Conservation (phyloP, 2,329 filamentous ascomycete genomes). For the Scedosporium boydii region DNA sequence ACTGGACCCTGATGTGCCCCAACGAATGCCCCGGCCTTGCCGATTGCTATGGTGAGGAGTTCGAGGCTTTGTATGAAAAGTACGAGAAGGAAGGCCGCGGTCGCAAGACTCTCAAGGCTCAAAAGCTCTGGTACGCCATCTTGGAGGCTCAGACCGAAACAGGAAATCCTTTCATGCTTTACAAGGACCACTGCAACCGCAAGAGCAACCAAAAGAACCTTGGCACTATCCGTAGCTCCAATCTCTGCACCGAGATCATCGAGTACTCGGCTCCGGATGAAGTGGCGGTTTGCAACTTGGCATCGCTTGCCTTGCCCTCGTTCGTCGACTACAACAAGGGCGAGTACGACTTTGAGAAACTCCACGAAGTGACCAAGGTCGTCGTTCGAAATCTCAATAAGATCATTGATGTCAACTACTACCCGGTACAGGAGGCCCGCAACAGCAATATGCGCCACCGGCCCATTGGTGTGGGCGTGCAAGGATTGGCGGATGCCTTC, state of each 20-base stretch:
- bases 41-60: conserved; percentile 95
- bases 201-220: conserved; percentile 99
- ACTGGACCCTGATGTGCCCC: conserved; percentile 98
- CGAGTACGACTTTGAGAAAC: conserved; percentile 89
- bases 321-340: conserved; percentile 81
- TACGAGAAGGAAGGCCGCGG: conserved; percentile 86
- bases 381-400: conserved; percentile 94
- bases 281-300: conserved; percentile 97
- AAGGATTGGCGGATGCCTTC: conserved; percentile 97
- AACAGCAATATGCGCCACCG: conserved; percentile 97
- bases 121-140: conserved; percentile 99
- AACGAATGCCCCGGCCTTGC: conserved; percentile 92
- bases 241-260: conserved; percentile 96
- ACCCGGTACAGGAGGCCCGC: conserved; percentile 86
- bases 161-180: conserved; percentile 98
- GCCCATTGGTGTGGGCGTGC: conserved; percentile 92
- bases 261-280: conserved; percentile 97
- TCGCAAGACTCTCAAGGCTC: conserved; percentile 85
- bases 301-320: conserved; percentile 82
- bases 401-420: conserved; percentile 97
- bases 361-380: conserved; percentile 88
- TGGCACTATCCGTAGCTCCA: conserved; percentile 95
- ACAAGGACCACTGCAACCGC: conserved; percentile 96
- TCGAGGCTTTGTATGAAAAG: conserved; percentile 85
- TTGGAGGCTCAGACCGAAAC: conserved; percentile 98